A percentile compares a stretch with the other conserved stretches of the same genome.
Evolutionary conservation across 176 grass and related monocot genomes (phyloP).

Genomic region (Metroxylon sagu): DNA sequence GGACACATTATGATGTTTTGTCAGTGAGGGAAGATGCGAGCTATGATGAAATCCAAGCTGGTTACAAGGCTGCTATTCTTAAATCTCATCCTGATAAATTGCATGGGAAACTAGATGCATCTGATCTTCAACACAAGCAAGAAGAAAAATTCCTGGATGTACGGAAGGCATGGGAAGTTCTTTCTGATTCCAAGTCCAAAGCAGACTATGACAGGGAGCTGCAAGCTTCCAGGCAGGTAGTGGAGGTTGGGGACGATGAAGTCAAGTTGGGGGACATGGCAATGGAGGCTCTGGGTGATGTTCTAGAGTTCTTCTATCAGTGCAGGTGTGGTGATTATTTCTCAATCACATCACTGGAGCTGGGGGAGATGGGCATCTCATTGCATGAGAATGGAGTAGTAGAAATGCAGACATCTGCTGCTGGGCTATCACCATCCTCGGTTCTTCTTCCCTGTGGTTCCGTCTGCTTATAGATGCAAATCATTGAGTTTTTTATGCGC

Average conservation of each 20-base stretch:
- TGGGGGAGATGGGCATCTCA: slow-evolving; percentile 49
- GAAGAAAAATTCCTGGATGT: slow-evolving; percentile 44
- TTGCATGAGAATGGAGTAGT: slow-evolving; percentile 38
- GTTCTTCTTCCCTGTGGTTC: slow-evolving; percentile 55
- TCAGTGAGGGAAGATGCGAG: slow-evolving; percentile 56
- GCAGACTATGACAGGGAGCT: slow-evolving; percentile 57
- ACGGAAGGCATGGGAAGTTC: slow-evolving; percentile 68
- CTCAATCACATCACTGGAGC: slow-evolving; percentile 33
- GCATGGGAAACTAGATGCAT: background rate
- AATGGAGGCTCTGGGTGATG: slow-evolving; percentile 27
- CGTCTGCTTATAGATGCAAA: slow-evolving; percentile 27
- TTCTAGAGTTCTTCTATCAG: slow-evolving; percentile 37
- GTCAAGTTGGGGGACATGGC: slow-evolving; percentile 66
- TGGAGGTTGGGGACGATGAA: slow-evolving; percentile 48
- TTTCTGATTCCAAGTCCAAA: slow-evolving; percentile 40
- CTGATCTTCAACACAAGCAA: background rate
- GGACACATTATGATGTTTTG: slow-evolving; percentile 63
- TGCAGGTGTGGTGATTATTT: slow-evolving; percentile 82
- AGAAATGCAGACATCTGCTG: slow-evolving; percentile 18
- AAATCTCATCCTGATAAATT: slow-evolving; percentile 79
- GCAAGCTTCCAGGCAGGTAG: slow-evolving; percentile 29
- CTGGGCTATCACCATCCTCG: slow-evolving; percentile 19
- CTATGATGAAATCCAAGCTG: slow-evolving; percentile 48
- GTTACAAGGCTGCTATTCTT: slow-evolving; percentile 51
- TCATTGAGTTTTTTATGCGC: slow-evolving; percentile 5